Base-by-base conservation (phyloP, 192 early-diverging fungal species). In the Allomyces javanicus region DNA sequence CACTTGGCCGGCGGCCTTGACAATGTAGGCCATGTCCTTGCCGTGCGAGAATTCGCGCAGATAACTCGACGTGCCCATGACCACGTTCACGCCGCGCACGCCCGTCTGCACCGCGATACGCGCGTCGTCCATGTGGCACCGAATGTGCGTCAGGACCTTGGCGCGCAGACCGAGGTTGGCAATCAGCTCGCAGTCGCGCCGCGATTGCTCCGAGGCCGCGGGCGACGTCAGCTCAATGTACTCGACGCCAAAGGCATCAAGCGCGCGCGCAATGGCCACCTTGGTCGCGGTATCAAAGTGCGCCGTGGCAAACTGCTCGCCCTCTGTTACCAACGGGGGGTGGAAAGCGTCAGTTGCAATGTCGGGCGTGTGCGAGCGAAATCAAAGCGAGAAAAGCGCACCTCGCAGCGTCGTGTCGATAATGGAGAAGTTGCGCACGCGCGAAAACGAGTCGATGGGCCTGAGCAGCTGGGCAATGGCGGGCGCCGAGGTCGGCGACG, bases 61-160 rank as follows among this genome's bases (percentile, higher is more conserved):
- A 71, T 87, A 92, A 33, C 92, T 93, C 65, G 89, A 91, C 12
- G 96, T 98, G 58, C 96, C 96, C 73, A 98, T 98, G 61, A 98
- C 96, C 23, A 98, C 90, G 70, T 96, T 92, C 62, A 98, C 81
- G 44, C 96, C 96, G 71, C 96, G 91, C 7, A 98, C 96, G 66
- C 93, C 93, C 0, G 96, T 98, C 70, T 95, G 91, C 44, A 95
- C 91, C 9, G 93, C 96, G 55, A 98, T 88, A 65, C 86, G 83
- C 33, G 93, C 96, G 76, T 98, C 96, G 76, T 94, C 93, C 92
- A 98, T 96, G 73, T 98, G 93, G 83, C 95, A 96, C 65, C 93
- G 89, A 62, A 90, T 83, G 71, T 96, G 93, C 25, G 93, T 92
- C 69, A 96, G 80, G 72, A 96, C 92, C 86, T 98, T 98, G 72